Conservation (phyloP, 176 grass and related monocot genomes). For the Avena sativa region DNA sequence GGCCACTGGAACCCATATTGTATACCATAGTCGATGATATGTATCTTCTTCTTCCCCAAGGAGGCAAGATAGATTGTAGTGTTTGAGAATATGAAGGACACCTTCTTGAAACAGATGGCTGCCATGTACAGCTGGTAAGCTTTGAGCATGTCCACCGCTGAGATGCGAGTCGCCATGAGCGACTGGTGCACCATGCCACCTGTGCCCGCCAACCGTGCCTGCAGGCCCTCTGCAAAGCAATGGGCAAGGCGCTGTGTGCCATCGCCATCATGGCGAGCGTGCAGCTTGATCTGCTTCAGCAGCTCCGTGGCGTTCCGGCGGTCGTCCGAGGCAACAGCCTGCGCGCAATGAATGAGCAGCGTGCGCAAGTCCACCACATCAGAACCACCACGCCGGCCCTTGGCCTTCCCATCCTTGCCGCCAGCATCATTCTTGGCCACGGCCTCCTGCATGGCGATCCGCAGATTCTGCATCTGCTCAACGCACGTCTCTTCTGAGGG, state of each 20-base stretch:
- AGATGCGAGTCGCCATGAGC: conserved; percentile 66
- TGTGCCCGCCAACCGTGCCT: conserved; percentile 66
- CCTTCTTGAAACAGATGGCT: conserved; percentile 82
- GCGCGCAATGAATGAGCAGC: conserved; percentile 82
- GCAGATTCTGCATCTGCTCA: conserved; percentile 51
- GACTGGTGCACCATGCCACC: conserved; percentile 72
- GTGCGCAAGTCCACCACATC: conserved; percentile 87
- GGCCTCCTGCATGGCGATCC: conserved; percentile 57
- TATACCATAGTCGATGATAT: conserved; percentile 79
- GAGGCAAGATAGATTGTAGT: conserved; percentile 55
- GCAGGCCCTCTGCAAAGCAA: conserved; percentile 79
- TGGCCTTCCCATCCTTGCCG: conserved; percentile 39
- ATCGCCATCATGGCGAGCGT: conserved; percentile 54
- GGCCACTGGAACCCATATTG: conserved; percentile 88
- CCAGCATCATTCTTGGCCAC: conserved; percentile 36
- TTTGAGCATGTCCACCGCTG: conserved; percentile 53
- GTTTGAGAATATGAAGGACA: conserved; percentile 57
- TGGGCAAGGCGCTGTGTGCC: conserved; percentile 75
- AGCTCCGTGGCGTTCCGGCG: conserved; percentile 67
- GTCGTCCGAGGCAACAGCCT: conserved; percentile 73
- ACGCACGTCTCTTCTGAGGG: conserved; percentile 36
- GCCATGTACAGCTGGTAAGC: conserved; percentile 85
- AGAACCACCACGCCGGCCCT: conserved; percentile 41
- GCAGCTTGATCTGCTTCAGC: conserved; percentile 78
- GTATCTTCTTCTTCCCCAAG: conserved; percentile 65